Evolutionary conservation across 1,139 yeast species (phyloP), one percentile per base, ranked within the genome.

Genomic region (Spathaspora jeffriesii): DNA sequence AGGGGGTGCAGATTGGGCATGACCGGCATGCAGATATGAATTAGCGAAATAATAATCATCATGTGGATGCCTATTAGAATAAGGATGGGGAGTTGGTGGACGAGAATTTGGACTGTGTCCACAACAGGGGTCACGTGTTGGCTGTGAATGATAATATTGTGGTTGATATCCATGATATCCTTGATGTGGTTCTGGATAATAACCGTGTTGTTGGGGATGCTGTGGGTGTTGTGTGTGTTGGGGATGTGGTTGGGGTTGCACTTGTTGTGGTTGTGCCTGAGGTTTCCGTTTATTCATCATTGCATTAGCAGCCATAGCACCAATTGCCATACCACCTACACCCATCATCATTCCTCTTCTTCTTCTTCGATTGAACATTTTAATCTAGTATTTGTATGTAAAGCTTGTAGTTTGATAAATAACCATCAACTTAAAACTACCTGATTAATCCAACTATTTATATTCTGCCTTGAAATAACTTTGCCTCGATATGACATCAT

Each of bases 121-220:
- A 25, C 11, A 25, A 8, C 28, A 25, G 14, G 25, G 30, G 34
- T 40, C 23, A 30, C 17, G 25, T 37, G 28, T 28, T n/a, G 27
- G 40, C 5, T 37, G 18, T 17, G 22, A 18, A 22, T 14, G 14
- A 22, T 34, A 18, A 13, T 17, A 34, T 4, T 34, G 38, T 6
- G 38, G 23, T 3, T 34, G 38, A 11, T 30, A 30, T 25, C n/a
- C n/a, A n/a, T n/a, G n/a, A n/a, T 25, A 13, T 30, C 32, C 32
- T 30, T 30, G 32, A 17, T 34, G 21, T 14, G 30, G 69, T 66
- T 47, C 54, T 59, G 53, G 70, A 62, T 52, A 58, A 58, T 51
- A 52, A 48, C 47, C 49, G 51, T 47, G 21, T 52, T 49, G 40
- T 53, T 49, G 36, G 22, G 40, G 21, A 20, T 20, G 11, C 23